Conservation (phyloP, 805 yeast species). For the Candida incommunis region DNA sequence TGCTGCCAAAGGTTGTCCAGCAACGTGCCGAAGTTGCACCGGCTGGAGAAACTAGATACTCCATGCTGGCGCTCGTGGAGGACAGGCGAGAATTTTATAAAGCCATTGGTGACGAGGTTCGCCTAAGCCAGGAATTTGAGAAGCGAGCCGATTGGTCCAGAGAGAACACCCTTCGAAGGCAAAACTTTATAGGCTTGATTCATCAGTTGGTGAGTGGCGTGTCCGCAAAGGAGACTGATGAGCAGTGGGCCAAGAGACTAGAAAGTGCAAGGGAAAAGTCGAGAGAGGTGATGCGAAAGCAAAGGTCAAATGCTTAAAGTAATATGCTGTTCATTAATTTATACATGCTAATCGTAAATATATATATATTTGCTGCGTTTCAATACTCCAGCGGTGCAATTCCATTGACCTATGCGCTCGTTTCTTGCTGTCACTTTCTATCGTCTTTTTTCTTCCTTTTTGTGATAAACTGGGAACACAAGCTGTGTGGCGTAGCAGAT, state of each 20-base stretch:
- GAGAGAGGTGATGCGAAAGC: neutral
- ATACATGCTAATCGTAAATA: neutral
- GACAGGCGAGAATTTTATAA: slow-evolving; percentile 30
- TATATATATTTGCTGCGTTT: too few species aligned
- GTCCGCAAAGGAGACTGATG: neutral
- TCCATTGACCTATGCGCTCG: too few species aligned
- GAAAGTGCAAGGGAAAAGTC: neutral
- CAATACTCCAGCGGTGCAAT: too few species aligned
- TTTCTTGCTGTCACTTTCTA: too few species aligned
- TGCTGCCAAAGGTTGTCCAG: slow-evolving; percentile 30
- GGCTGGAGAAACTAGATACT: slow-evolving; percentile 38
- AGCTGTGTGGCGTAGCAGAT: too few species aligned
- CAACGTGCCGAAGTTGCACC: slow-evolving; percentile 34
- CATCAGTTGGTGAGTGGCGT: slow-evolving; percentile 27
- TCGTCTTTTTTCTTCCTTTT: too few species aligned
- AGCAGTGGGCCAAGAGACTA: neutral
- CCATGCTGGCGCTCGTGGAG: slow-evolving; percentile 37
- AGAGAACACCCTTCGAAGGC: slow-evolving; percentile 41
- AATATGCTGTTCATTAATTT: neutral
- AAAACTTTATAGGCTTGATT: slow-evolving; percentile 38
- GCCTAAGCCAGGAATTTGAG: slow-evolving; percentile 25
- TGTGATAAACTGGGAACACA: too few species aligned
- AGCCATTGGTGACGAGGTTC: slow-evolving; percentile 27
- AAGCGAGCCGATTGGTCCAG: slow-evolving; percentile 39
- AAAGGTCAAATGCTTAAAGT: neutral